phyloP scores from a whole-genome alignment of 2,329 filamentous ascomycete genomes.

The Hymenotorrendiella dingleyae region DNA sequence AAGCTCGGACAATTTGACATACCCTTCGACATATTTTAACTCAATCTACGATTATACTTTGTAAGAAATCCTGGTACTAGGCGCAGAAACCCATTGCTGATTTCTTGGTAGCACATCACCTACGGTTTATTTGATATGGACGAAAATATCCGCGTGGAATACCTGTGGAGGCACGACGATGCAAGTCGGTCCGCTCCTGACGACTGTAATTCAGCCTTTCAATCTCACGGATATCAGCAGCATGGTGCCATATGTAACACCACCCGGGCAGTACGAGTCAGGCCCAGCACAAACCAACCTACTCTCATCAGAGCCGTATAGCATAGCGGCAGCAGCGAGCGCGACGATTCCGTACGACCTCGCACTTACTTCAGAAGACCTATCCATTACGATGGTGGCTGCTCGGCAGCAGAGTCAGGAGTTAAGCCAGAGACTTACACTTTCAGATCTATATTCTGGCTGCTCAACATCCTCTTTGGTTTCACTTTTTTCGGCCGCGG shows the following conservation, averaged over 20 bases:
- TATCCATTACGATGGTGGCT: too few relatives aligned
- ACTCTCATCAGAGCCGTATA: neutral
- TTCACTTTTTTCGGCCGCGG: too few relatives aligned
- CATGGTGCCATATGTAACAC: too few relatives aligned
- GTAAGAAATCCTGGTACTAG: neutral
- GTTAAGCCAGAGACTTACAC: neutral
- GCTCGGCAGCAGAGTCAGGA: too few relatives aligned
- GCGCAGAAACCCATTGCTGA: neutral
- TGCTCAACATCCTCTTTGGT: too few relatives aligned
- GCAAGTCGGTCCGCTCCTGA: neutral
- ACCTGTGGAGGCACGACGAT: neutral
- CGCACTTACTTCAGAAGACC: too few relatives aligned
- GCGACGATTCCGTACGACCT: too few relatives aligned
- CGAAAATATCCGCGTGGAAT: neutral
- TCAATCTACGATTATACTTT: neutral
- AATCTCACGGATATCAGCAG: neutral
- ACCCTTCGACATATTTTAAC: slow-evolving; percentile 14
- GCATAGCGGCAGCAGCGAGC: too few relatives aligned
- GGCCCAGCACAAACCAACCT: neutral
- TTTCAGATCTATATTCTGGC: neutral
- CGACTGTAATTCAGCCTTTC: neutral
- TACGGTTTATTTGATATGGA: slow-evolving; percentile 1
- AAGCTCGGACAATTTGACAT: slow-evolving; percentile 5
- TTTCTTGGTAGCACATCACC: neutral
- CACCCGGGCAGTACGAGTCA: too few relatives aligned